Conservation (phyloP, 148 eudicot genomes). For the Nepenthes mirabilis region DNA sequence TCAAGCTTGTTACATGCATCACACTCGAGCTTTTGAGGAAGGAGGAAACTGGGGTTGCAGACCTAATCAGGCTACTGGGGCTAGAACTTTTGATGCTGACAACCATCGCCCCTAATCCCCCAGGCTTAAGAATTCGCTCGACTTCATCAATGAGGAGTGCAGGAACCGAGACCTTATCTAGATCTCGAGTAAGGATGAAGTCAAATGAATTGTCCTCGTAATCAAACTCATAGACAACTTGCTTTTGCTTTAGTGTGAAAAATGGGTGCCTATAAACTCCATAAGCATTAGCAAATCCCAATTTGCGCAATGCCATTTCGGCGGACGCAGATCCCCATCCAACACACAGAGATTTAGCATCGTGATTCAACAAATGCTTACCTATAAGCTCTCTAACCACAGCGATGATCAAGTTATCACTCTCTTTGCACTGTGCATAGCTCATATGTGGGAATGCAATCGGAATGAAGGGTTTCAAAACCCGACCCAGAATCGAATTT, state of each 20-base stretch:
- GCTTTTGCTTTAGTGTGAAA: constrained; percentile 42
- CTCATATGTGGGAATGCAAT: constrained; percentile 17
- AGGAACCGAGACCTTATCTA: constrained; percentile 63
- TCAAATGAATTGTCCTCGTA: constrained; percentile 41
- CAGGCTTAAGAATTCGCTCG: constrained; percentile 70
- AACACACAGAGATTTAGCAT: constrained; percentile 50
- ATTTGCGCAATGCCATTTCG: constrained; percentile 25
- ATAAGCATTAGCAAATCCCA: constrained; percentile 44
- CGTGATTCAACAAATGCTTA: constrained; percentile 37
- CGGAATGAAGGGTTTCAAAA: constrained; percentile 20
- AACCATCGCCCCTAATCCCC: constrained; percentile 64
- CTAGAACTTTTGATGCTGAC: constrained; percentile 27
- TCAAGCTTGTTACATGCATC: constrained; percentile 41
- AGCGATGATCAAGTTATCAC: constrained; percentile 33
- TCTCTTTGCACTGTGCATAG: constrained; percentile 17
- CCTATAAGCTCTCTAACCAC: constrained; percentile 54
- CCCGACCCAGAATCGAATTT: constrained; percentile 20
- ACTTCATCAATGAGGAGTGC: constrained; percentile 65
- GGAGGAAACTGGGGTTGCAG: constrained; percentile 45
- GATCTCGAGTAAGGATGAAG: constrained; percentile 54
- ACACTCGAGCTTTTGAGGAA: constrained; percentile 51
- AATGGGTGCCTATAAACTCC: constrained; percentile 46
- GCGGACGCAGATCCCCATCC: constrained; percentile 52
- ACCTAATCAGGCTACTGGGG: constrained; percentile 43
- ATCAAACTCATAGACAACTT: constrained; percentile 48